Evolutionary conservation across 2,329 filamentous ascomycete genomes (phyloP), one percentile per base, ranked within the genome.

Genomic region (Pestalotiopsis sp.): DNA sequence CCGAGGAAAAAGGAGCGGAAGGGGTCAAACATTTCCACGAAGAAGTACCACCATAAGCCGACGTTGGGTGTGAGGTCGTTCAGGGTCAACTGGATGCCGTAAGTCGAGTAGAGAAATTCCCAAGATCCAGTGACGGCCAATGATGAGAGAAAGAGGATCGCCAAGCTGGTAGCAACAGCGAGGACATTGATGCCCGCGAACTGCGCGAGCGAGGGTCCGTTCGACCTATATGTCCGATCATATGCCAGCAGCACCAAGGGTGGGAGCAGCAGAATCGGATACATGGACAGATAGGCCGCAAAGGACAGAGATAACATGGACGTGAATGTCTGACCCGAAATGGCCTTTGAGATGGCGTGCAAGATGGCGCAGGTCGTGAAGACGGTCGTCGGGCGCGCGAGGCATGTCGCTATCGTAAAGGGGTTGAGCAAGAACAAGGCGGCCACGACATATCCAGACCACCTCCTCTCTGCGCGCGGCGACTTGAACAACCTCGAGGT

Each of bases 41-140:
- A 98, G 83, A 99, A 99, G 82, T 99, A 99, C 96, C 96, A 99
- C 96, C 96, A 99, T 1, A 99, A 86, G 1, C 96, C 96, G 38
- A 97, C 92, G 73, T 98, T 99, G 13, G 96, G 96, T 0, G 95
- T 97, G 56, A 99, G 86, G 78, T 99, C 96, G 9, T 94, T 93
- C 2, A 99, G 88, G 1, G 96, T 90, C 49, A 99, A 87, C 75
- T 97, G 95, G 61, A 97, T 93, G 73, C 95, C 94, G 80, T 99
- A 99, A 0, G 96, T 98, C 23, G 94, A 94, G 7, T 87, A 82
- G 23, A 98, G 81, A 76, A 98, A 99, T 71, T 95, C 91, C 93
- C 93, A 97, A 2, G 94, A 97, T 70, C 89, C 90, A 1, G 92
- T 93, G 56, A 97, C 83, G 39, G 92, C 77, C 72, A 87, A 92